Evolutionary conservation across 495 filamentous ascomycete genomes (phyloP).

Genomic region (Aspergillus asperescens): DNA sequence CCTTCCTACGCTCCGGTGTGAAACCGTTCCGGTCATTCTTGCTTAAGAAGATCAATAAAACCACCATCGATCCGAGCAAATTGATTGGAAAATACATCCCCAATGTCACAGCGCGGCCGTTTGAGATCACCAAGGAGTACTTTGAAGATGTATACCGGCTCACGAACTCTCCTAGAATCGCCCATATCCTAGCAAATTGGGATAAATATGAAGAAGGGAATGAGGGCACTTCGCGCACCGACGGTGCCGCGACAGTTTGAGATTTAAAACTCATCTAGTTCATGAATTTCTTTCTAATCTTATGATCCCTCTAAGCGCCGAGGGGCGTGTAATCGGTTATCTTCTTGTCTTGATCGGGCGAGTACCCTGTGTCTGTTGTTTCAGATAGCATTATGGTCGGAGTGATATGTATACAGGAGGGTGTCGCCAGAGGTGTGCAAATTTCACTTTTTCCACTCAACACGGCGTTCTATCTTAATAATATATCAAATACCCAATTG

Average conservation of each 20-base stretch:
- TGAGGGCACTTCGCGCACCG: conserved; percentile 23
- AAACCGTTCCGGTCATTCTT: conserved; percentile 97
- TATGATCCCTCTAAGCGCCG: conserved; percentile 6
- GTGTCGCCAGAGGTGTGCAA: background rate
- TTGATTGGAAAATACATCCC: conserved; percentile 97
- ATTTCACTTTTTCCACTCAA: background rate
- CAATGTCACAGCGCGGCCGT: conserved; percentile 93
- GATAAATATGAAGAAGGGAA: conserved; percentile 56
- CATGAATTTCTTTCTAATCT: background rate
- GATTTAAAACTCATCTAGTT: background rate
- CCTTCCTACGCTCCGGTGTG: conserved; percentile 93
- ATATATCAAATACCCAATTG: too few species aligned
- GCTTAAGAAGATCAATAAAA: conserved; percentile 99
- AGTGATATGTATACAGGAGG: background rate
- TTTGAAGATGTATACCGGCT: conserved; percentile 96
- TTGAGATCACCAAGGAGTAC: conserved; percentile 95
- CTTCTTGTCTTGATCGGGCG: background rate
- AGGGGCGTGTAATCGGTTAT: background rate
- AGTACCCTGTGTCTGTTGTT: background rate
- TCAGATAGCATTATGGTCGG: background rate
- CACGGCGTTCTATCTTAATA: too few species aligned
- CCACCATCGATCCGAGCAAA: conserved; percentile 93
- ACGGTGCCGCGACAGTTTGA: conserved; percentile 10
- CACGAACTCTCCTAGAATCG: conserved; percentile 90
- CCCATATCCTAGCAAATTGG: conserved; percentile 81